Conservation (phyloP, 2,329 filamentous ascomycete genomes). For the Gyromitra esculenta region DNA sequence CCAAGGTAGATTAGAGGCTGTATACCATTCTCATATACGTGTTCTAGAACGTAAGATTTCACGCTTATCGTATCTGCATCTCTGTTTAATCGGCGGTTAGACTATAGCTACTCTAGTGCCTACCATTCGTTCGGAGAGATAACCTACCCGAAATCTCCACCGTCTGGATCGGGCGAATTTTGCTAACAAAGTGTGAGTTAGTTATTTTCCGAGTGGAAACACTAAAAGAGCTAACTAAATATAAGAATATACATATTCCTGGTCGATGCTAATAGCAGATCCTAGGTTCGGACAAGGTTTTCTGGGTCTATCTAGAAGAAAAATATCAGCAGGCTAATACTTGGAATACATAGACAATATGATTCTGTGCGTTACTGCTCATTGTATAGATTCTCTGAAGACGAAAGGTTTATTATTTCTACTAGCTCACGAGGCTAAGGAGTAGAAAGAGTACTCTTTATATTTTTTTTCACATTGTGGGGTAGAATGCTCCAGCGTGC, state of each 20-base stretch:
- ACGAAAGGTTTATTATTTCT: not conserved
- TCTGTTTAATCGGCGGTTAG: not conserved
- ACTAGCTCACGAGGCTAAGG: too few species aligned
- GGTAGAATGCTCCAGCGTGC: too few species aligned
- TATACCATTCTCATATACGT: constrained; percentile 42
- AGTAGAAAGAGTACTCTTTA: too few species aligned
- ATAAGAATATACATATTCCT: not conserved
- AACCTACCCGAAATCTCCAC: not conserved
- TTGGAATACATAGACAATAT: not conserved
- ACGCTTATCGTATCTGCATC: constrained; percentile 25
- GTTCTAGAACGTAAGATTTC: constrained; percentile 30
- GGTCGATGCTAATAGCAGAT: not conserved
- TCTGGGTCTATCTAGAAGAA: not conserved
- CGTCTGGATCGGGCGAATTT: not conserved
- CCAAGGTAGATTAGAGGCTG: not conserved
- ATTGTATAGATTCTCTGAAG: not conserved
- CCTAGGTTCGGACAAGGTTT: not conserved
- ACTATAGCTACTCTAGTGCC: not conserved
- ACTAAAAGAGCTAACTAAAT: not conserved
- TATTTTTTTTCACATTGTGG: too few species aligned
- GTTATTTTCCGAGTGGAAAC: not conserved
- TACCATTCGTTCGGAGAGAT: not conserved
- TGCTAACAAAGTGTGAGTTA: not conserved
- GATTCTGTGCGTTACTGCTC: not conserved
- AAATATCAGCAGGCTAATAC: not conserved